Evolutionary conservation across 2,329 filamentous ascomycete species (phyloP).

Genomic region (Aspergillus sojae): DNA sequence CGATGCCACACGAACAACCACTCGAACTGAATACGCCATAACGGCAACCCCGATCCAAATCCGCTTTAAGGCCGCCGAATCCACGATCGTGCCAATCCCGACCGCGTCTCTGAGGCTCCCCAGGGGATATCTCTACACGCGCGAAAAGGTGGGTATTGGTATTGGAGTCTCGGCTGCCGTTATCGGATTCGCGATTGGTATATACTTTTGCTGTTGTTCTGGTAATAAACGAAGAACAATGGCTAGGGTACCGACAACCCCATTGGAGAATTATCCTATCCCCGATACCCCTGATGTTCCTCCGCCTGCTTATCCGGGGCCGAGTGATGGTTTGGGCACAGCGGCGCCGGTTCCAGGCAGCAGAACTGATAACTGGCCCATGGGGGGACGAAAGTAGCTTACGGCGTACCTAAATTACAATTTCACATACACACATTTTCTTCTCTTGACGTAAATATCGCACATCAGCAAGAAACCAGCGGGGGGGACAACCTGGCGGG

Average conservation of each 20-base stretch:
- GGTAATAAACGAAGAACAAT: neutral
- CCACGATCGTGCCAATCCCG: conserved; percentile 12
- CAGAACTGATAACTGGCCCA: neutral
- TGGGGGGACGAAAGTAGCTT: neutral
- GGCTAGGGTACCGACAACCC: neutral
- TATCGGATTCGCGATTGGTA: neutral
- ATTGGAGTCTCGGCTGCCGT: conserved; percentile 4
- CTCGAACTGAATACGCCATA: conserved; percentile 6
- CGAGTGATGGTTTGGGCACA: neutral
- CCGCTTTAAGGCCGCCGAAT: conserved; percentile 18
- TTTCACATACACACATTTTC: neutral
- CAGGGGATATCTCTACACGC: conserved; percentile 5
- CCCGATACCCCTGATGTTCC: neutral
- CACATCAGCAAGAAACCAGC: neutral
- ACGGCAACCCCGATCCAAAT: conserved; percentile 20
- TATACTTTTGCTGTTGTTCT: neutral
- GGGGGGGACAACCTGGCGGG: neutral
- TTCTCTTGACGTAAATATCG: neutral
- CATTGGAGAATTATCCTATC: neutral
- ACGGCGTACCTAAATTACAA: neutral
- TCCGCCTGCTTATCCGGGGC: neutral
- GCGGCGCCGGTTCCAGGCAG: neutral
- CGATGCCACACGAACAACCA: conserved; percentile 9
- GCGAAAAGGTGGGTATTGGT: conserved; percentile 17
- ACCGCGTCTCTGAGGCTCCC: conserved; percentile 7